Evolutionary conservation across 805 yeast species (phyloP).

Genomic region (Sugiyamaella qingdaonensis): DNA sequence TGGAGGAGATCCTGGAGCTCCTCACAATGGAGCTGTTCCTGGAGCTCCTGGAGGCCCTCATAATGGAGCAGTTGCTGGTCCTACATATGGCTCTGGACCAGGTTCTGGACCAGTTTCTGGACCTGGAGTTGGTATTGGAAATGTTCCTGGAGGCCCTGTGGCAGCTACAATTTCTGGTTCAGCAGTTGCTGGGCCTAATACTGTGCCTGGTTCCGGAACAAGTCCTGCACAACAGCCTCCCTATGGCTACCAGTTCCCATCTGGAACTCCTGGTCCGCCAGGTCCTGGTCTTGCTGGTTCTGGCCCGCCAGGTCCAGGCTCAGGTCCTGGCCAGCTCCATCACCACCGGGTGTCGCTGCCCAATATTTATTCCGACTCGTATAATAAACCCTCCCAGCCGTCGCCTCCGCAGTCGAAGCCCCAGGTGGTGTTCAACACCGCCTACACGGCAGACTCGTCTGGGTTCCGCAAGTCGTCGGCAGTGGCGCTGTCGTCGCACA

Average conservation of each 20-base stretch:
- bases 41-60: slow-evolving; percentile 1
- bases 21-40: not conserved
- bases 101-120: too few species aligned
- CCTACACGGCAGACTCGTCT: slow-evolving; percentile 25
- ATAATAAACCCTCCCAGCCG: slow-evolving; percentile 6
- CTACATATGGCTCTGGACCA: too few species aligned
- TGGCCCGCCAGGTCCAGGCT: too few species aligned
- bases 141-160: slow-evolving; percentile 3
- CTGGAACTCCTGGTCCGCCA: not conserved
- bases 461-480: slow-evolving; percentile 25
- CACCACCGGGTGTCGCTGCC: slow-evolving; percentile 25
- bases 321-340: too few species aligned
- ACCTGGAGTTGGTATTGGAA: not conserved
- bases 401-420: slow-evolving; percentile 4
- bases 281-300: not conserved
- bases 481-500: slow-evolving; percentile 10
- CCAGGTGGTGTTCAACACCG: slow-evolving; percentile 22
- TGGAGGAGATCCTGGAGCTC: not conserved
- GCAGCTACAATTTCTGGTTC: too few species aligned
- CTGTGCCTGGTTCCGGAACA: not conserved
- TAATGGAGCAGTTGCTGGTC: not conserved
- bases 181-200: not conserved
- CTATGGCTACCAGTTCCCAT: too few species aligned
- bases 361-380: slow-evolving; percentile 20
- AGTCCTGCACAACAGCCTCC: slow-evolving; percentile 8